A percentile compares a stretch with the other conserved stretches of the same genome.
Evolutionary conservation across 495 filamentous ascomycete species (phyloP).

Genomic region (Sphaerosporella brunnea): DNA sequence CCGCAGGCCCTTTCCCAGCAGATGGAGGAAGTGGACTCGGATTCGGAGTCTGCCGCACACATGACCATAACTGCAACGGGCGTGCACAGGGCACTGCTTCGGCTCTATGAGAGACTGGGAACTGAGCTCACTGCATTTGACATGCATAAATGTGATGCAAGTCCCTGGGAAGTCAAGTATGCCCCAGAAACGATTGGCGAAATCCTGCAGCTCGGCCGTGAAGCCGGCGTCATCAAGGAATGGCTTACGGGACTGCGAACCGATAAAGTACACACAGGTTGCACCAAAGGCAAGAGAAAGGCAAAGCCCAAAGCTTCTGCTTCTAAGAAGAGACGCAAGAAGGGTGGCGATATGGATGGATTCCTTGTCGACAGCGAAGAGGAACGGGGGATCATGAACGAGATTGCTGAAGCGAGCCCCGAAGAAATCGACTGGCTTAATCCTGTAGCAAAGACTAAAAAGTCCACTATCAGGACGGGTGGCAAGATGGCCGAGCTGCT

Average conservation of each 20-base stretch:
- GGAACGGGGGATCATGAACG: slow-evolving; percentile 56
- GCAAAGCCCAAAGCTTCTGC: slow-evolving; percentile 29
- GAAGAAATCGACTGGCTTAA: slow-evolving; percentile 38
- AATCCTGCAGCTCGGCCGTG: slow-evolving; percentile 56
- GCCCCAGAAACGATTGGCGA: slow-evolving; percentile 49
- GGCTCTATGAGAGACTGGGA: slow-evolving; percentile 41
- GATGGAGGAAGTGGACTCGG: slow-evolving; percentile 31
- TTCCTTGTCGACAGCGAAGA: slow-evolving; percentile 80
- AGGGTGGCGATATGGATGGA: slow-evolving; percentile 51
- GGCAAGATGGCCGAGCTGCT: slow-evolving; percentile 29
- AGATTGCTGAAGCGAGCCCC: slow-evolving; percentile 47
- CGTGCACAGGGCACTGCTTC: slow-evolving; percentile 25
- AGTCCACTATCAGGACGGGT: slow-evolving; percentile 46
- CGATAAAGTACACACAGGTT: slow-evolving; percentile 40
- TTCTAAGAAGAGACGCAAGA: slow-evolving; percentile 52
- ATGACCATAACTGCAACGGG: slow-evolving; percentile 5
- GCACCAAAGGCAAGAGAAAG: slow-evolving; percentile 24
- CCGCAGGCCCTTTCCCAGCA: slow-evolving; percentile 16
- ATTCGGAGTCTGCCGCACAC: slow-evolving; percentile 26
- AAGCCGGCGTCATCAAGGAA: slow-evolving; percentile 53
- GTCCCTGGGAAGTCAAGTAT: slow-evolving; percentile 74
- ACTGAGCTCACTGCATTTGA: slow-evolving; percentile 63
- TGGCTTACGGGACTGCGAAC: slow-evolving; percentile 71
- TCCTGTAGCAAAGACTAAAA: slow-evolving; percentile 31
- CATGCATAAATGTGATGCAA: slow-evolving; percentile 50